Conservation (phyloP, 768 basidiomycete genomes). For the Russula ochroleuca region DNA sequence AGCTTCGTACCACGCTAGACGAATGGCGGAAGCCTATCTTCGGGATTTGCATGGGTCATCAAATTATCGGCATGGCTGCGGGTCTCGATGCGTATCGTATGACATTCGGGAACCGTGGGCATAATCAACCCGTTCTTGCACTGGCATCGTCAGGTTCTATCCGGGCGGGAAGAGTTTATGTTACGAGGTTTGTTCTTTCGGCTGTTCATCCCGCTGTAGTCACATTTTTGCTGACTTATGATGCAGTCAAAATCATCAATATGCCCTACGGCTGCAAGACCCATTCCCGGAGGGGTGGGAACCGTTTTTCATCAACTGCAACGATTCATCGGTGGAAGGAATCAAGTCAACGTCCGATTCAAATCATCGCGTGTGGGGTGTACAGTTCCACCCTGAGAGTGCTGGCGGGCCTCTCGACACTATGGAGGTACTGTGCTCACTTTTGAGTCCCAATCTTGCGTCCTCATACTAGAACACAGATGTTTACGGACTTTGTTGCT, state of each 20-base stretch:
- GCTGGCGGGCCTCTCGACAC: constrained; percentile 98
- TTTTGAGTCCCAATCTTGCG: constrained; percentile 8
- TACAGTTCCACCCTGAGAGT: constrained; percentile 99
- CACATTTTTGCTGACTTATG: constrained; percentile 12
- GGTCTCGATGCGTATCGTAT: constrained; percentile 96
- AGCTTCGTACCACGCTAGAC: constrained; percentile 72
- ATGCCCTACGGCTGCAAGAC: constrained; percentile 90
- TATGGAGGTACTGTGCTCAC: constrained; percentile 62
- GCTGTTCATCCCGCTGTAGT: neutral
- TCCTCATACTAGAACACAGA: constrained; percentile 41
- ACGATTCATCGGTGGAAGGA: constrained; percentile 97
- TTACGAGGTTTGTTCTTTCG: constrained; percentile 65
- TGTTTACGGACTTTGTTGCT: constrained; percentile 89
- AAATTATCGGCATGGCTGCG: constrained; percentile 95
- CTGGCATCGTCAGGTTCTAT: constrained; percentile 91
- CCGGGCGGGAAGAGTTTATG: constrained; percentile 93
- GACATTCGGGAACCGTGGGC: constrained; percentile 99
- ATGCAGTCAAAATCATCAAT: constrained; percentile 91
- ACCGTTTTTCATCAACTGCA: constrained; percentile 99
- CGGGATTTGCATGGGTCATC: constrained; percentile 99
- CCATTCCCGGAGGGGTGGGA: constrained; percentile 97
- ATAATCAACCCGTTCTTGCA: constrained; percentile 97
- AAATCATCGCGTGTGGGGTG: constrained; percentile 92
- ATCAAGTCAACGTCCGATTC: constrained; percentile 92
- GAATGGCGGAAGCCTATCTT: constrained; percentile 96